phyloP scores from a whole-genome alignment of 1,284 basidiomycete genomes.

The Ustilago tritici region DNA sequence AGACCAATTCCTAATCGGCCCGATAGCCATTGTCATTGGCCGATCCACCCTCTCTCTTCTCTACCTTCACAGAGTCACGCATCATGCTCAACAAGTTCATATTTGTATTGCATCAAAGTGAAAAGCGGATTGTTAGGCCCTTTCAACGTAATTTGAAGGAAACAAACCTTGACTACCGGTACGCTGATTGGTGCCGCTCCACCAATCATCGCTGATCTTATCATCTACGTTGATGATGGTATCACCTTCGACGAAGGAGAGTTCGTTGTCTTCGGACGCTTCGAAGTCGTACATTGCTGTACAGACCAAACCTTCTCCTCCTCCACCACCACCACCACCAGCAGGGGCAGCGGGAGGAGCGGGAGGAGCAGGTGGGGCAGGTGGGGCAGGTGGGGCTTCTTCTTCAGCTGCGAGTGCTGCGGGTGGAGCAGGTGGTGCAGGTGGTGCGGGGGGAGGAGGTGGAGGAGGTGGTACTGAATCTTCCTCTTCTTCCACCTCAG shows the following conservation, averaged over 20 bases:
- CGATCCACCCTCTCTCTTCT: background rate
- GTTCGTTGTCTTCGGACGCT: conserved; percentile 67
- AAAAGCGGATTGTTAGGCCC: conserved; percentile 4
- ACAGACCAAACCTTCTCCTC: conserved; percentile 31
- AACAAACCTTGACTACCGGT: conserved; percentile 74
- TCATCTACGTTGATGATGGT: conserved; percentile 62
- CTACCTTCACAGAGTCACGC: background rate
- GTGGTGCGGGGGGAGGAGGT: conserved; percentile 56
- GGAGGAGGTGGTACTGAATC: conserved; percentile 72
- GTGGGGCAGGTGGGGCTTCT: conserved; percentile 25
- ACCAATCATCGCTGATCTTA: conserved; percentile 69
- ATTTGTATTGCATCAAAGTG: background rate
- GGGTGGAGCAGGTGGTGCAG: conserved; percentile 34
- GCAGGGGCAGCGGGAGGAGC: conserved; percentile 17
- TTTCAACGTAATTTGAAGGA: conserved; percentile 64
- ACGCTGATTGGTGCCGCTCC: conserved; percentile 63
- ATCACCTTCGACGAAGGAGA: conserved; percentile 66
- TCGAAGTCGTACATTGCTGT: conserved; percentile 69
- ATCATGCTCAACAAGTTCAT: background rate
- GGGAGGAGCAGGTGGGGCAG: conserved; percentile 24
- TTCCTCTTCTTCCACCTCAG: conserved; percentile 26
- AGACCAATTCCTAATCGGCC: no score
- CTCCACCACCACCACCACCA: conserved; percentile 6
- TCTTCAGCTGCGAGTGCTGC: conserved; percentile 9
- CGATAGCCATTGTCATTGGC: background rate